Evolutionary conservation across 495 filamentous ascomycete genomes (phyloP).

Genomic region (Penicillium simplicissimum): DNA sequence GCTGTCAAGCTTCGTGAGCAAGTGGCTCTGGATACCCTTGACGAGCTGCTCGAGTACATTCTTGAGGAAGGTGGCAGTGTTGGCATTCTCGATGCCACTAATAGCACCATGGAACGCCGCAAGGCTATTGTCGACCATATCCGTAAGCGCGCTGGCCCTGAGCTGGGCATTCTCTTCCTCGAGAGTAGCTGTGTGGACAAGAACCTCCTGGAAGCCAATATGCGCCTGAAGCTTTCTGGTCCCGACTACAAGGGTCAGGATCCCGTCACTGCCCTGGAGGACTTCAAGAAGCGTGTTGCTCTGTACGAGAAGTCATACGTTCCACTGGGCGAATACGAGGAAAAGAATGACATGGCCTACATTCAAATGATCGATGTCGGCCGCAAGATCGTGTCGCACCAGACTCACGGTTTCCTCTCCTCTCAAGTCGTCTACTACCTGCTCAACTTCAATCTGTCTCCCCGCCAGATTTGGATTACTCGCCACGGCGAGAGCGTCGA

Average conservation of each 20-base stretch:
- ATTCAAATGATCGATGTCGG: slow-evolving; percentile 98
- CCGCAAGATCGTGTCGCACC: slow-evolving; percentile 86
- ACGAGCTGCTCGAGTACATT: slow-evolving; percentile 88
- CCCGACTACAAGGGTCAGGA: slow-evolving; percentile 96
- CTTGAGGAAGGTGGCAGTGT: slow-evolving; percentile 80
- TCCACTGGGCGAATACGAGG: slow-evolving; percentile 88
- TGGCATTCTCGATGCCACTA: slow-evolving; percentile 98
- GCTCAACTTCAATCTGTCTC: slow-evolving; percentile 92
- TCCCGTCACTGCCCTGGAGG: slow-evolving; percentile 73
- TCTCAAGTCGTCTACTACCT: slow-evolving; percentile 90
- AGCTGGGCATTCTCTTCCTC: slow-evolving; percentile 87
- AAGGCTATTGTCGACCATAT: slow-evolving; percentile 82
- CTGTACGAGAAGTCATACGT: slow-evolving; percentile 93
- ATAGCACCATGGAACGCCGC: slow-evolving; percentile 85
- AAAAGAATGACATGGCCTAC: slow-evolving; percentile 83
- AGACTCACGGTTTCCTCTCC: slow-evolving; percentile 86
- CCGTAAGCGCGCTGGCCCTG: slow-evolving; percentile 76
- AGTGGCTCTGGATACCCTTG: slow-evolving; percentile 85
- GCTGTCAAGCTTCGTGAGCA: slow-evolving; percentile 86
- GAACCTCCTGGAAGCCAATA: slow-evolving; percentile 87
- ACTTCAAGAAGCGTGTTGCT: slow-evolving; percentile 92
- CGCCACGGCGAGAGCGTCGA: slow-evolving; percentile 85
- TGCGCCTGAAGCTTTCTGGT: slow-evolving; percentile 95
- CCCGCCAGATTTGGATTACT: slow-evolving; percentile 97
- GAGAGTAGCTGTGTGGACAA: slow-evolving; percentile 88